Evolutionary conservation across 2,329 filamentous ascomycete species (phyloP), one percentile per base, ranked within the genome.

Genomic region (Phialocephala subalpina): DNA sequence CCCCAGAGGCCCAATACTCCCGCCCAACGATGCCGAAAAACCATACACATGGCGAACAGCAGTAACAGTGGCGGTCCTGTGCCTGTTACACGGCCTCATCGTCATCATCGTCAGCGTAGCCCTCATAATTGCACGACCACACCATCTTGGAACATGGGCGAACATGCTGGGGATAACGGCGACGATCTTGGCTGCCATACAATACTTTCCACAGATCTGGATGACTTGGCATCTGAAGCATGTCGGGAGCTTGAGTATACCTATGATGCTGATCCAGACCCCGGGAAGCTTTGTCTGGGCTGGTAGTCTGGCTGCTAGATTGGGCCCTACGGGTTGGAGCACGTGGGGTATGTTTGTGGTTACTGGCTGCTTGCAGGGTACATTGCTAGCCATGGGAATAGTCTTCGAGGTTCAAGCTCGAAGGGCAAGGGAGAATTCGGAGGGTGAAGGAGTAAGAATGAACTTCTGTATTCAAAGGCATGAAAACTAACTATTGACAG

Each of bases 231-330:
- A 84, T 60, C 82, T 97, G 65, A 92, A 95, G 76, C 90, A 94
- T 73, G 91, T 97, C 1, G 94, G 94, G 62, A 97, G 94, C 77
- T 81, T 99, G 73, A 97, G 93, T 75, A 96, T 99, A 64, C 91
- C 93, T 4, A 98, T 97, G 91, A 98, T 99, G 94, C 92, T 92
- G 77, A 97, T 99, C 38, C 96, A 99, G 78, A 97, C 95, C 0
- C 96, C 96, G 0, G 96, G 96, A 0, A 94, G 93, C 66, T 90
- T 97, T 72, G 81, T 99, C 7, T 98, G 97, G 80, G 94, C 95
- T 0, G 90, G 86, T 14, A 97, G 94, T 77, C 81, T 99, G 52
- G 93, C 90, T 59, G 88, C 87, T 8, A 87, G 96, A 55, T 84
- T 97, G 22, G 96, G 96, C 0, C 84, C 84, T 74, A 88, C 86